These are phyloP conservation scores for Phialophora macrospora DNA, from an alignment of 2,329 filamentous ascomycete species.

Conservation along the genomic window DNA sequence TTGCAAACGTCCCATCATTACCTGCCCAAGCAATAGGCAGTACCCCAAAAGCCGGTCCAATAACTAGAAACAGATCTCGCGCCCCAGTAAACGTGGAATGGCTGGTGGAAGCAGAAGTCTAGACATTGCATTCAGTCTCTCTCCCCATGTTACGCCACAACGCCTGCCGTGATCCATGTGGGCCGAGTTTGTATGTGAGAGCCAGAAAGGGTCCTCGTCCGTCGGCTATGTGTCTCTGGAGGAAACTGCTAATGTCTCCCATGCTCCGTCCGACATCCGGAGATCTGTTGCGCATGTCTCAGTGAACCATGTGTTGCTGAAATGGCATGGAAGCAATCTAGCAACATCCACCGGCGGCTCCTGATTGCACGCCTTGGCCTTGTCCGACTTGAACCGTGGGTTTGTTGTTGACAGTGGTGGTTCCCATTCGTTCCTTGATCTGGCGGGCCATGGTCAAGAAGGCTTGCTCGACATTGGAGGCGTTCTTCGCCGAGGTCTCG, in stretches of 20 bases:
- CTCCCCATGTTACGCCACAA: conserved; percentile 30
- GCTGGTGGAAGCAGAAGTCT: conserved; percentile 35
- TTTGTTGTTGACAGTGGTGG: conserved; percentile 94
- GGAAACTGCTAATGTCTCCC: conserved; percentile 13
- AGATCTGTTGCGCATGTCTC: conserved; percentile 20
- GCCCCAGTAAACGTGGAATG: conserved; percentile 22
- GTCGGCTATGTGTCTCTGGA: conserved; percentile 15
- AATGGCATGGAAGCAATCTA: conserved; percentile 56
- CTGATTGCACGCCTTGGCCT: conserved; percentile 89
- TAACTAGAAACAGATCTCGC: conserved; percentile 23
- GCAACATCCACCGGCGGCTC: conserved; percentile 86
- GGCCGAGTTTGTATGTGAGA: conserved; percentile 12
- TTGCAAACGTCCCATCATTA: conserved; percentile 34
- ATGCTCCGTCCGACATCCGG: conserved; percentile 18
- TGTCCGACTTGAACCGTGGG: conserved; percentile 94
- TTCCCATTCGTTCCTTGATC: conserved; percentile 99
- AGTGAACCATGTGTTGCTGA: conserved; percentile 15
- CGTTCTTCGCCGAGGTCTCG: conserved; percentile 99
- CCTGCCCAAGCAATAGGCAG: conserved; percentile 27
- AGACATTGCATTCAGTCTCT: conserved; percentile 32
- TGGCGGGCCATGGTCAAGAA: conserved; percentile 99
- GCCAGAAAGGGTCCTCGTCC: conserved; percentile 8
- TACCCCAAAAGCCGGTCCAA: conserved; percentile 26
- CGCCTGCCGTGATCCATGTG: conserved; percentile 29
- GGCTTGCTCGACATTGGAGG: conserved; percentile 98